A percentile compares a stretch with the other conserved stretches of the same genome.
Evolutionary conservation across 306 rosid genomes (phyloP).

Genomic region (Amphicarpaea edgeworthii): DNA sequence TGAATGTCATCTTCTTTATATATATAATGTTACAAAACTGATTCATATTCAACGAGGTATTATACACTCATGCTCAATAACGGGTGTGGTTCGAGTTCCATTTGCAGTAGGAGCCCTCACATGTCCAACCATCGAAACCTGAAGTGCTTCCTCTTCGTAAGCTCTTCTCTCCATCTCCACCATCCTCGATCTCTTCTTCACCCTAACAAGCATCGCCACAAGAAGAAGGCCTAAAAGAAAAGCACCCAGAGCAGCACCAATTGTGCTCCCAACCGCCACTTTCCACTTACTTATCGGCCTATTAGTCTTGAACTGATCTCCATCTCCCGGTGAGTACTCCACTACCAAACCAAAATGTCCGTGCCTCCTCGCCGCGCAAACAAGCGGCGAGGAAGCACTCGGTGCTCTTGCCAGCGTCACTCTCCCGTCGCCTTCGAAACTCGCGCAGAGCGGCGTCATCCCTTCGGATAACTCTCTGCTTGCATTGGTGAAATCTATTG

Average conservation of each 20-base stretch:
- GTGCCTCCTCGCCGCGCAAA: constrained; percentile 74
- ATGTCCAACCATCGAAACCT: constrained; percentile 98
- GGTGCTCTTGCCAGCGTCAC: constrained; percentile 66
- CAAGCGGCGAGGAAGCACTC: constrained; percentile 54
- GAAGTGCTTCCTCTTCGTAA: constrained; percentile 94
- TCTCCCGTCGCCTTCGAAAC: constrained; percentile 81
- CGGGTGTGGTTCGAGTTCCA: constrained; percentile 70
- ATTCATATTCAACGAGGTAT: constrained; percentile 50
- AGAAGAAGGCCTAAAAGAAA: constrained; percentile 80
- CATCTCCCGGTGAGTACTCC: constrained; percentile 58
- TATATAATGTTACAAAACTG: too few relatives aligned
- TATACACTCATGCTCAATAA: constrained; percentile 64
- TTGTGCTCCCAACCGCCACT: constrained; percentile 78
- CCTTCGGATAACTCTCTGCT: constrained; percentile 52
- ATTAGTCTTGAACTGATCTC: constrained; percentile 41
- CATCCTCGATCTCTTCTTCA: constrained; percentile 87
- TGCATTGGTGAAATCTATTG: constrained; percentile 68
- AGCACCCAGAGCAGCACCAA: constrained; percentile 87
- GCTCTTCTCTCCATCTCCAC: constrained; percentile 89
- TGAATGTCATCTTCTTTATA: too few relatives aligned
- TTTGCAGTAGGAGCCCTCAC: constrained; percentile 87
- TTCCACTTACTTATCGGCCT: constrained; percentile 80
- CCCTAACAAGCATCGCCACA: constrained; percentile 94
- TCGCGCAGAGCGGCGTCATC: constrained; percentile 69
- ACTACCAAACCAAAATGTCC: constrained; percentile 94